A percentile compares a stretch with the other conserved stretches of the same genome.
Evolutionary conservation across 306 rosid species (phyloP).

Genomic region (Vigna trinervia): DNA sequence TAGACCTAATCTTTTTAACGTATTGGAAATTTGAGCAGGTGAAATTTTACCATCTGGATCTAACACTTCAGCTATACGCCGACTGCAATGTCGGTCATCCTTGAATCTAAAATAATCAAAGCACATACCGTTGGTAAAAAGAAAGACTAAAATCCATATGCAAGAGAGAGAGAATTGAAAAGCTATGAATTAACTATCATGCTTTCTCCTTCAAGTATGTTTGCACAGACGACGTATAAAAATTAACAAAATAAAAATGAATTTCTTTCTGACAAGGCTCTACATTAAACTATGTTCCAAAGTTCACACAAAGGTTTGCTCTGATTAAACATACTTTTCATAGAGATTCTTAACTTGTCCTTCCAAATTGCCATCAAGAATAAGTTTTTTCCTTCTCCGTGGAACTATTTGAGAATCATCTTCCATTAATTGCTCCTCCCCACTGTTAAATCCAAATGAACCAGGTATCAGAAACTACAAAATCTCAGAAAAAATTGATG

Average conservation of each 20-base stretch:
- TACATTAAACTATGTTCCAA: slow-evolving; percentile 27
- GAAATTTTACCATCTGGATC: slow-evolving; percentile 76
- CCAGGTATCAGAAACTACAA: slow-evolving; percentile 41
- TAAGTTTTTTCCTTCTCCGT: slow-evolving; percentile 64
- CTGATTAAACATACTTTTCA: slow-evolving; percentile 67
- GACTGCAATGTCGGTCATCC: slow-evolving; percentile 69
- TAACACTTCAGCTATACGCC: slow-evolving; percentile 69
- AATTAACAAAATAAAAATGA: neutral
- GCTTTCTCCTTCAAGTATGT: neutral
- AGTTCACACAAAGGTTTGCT: slow-evolving; percentile 27
- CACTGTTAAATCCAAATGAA: slow-evolving; percentile 58
- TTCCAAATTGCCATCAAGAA: slow-evolving; percentile 71
- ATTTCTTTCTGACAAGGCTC: slow-evolving; percentile 23
- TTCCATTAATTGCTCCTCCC: slow-evolving; percentile 52
- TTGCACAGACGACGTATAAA: neutral
- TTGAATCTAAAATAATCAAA: slow-evolving; percentile 62
- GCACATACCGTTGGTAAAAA: slow-evolving; percentile 37
- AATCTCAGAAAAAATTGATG: slow-evolving; percentile 37
- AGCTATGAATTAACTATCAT: slow-evolving; percentile 5
- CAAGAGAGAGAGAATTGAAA: slow-evolving; percentile 25
- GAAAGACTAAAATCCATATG: slow-evolving; percentile 13
- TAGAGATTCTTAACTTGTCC: slow-evolving; percentile 71
- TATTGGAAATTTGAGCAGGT: slow-evolving; percentile 70
- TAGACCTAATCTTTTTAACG: slow-evolving; percentile 75
- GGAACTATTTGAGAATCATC: slow-evolving; percentile 54